These are phyloP conservation scores for Ascomycota sp. DNA, from an alignment of 2,329 filamentous ascomycete genomes.

Conservation along the genomic window DNA sequence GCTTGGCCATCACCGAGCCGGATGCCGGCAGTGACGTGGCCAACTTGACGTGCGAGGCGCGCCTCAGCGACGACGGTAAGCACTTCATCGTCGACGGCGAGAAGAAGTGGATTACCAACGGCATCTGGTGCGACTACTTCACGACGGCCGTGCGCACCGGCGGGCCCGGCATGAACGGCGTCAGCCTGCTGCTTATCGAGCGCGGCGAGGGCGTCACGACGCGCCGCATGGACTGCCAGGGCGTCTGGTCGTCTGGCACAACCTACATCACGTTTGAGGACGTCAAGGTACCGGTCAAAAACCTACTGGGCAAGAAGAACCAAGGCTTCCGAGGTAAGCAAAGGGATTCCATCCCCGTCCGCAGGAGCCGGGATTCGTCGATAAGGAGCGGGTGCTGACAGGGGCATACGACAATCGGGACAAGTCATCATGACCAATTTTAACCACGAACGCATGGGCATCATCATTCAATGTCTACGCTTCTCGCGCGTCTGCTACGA, in stretches of 20 bases:
- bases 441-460: slow-evolving; percentile 97
- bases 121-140: slow-evolving; percentile 93
- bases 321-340: slow-evolving; percentile 57
- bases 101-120: slow-evolving; percentile 99
- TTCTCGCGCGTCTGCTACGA: slow-evolving; percentile 96
- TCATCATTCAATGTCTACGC: slow-evolving; percentile 91
- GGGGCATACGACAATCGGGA: neutral
- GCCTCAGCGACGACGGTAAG: slow-evolving; percentile 86
- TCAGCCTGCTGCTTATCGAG: slow-evolving; percentile 84
- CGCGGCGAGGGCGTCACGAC: slow-evolving; percentile 76
- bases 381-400: slow-evolving; percentile 6
- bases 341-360: too few species aligned
- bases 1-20: slow-evolving; percentile 89
- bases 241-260: slow-evolving; percentile 85
- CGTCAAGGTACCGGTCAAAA: slow-evolving; percentile 98
- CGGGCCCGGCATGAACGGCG: slow-evolving; percentile 74
- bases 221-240: slow-evolving; percentile 93
- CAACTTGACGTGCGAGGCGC: slow-evolving; percentile 87
- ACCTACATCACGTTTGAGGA: slow-evolving; percentile 98
- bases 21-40: slow-evolving; percentile 92
- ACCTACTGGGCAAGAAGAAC: slow-evolving; percentile 93
- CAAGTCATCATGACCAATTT: slow-evolving; percentile 96
- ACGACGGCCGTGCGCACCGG: slow-evolving; percentile 89
- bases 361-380: too few species aligned
- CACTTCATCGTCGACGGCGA: slow-evolving; percentile 98